Percentiles rank a stretch among this genome's conserved stretches.
These are phyloP conservation scores for Gloeostereum incarnatum DNA, from an alignment of 768 basidiomycete genomes.

Conservation along the genomic window DNA sequence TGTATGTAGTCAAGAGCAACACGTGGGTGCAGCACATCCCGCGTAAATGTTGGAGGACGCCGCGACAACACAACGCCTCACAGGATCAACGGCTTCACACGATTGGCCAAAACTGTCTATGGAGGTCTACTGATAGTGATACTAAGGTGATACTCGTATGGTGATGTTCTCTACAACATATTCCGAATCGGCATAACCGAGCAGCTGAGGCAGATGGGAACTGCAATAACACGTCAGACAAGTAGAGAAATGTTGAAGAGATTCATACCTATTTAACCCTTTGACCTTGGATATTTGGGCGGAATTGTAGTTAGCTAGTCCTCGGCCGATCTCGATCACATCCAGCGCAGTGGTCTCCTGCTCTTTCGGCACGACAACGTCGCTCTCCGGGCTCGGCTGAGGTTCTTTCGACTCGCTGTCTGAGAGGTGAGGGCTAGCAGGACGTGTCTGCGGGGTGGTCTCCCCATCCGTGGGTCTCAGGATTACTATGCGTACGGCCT, in stretches of 20 bases:
- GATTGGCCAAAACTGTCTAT: too few relatives aligned
- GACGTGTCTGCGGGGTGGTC: slow-evolving; percentile 41
- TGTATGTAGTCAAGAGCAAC: too few relatives aligned
- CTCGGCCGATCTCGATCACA: slow-evolving; percentile 85
- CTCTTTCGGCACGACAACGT: slow-evolving; percentile 15
- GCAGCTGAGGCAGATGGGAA: slow-evolving; percentile 63
- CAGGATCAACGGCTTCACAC: too few relatives aligned
- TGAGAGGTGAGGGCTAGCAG: slow-evolving; percentile 29
- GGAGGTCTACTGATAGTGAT: too few relatives aligned
- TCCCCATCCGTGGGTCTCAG: slow-evolving; percentile 24
- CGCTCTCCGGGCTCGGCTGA: slow-evolving; percentile 18
- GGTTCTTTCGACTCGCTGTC: slow-evolving; percentile 25
- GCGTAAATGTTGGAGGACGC: too few relatives aligned
- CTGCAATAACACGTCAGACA: slow-evolving; percentile 29
- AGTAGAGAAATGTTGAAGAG: not conserved
- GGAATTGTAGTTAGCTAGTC: slow-evolving; percentile 93
- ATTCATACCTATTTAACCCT: slow-evolving; percentile 81
- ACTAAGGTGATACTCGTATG: slow-evolving; percentile 52
- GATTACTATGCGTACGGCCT: slow-evolving; percentile 82
- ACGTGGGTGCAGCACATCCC: too few relatives aligned
- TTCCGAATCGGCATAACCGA: slow-evolving; percentile 95
- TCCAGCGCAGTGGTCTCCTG: slow-evolving; percentile 44
- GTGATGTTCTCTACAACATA: slow-evolving; percentile 96
- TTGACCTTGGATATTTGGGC: slow-evolving; percentile 83
- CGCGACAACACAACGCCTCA: too few relatives aligned